Conservation (phyloP, 345 rosid genomes). For the Acer campestre region DNA sequence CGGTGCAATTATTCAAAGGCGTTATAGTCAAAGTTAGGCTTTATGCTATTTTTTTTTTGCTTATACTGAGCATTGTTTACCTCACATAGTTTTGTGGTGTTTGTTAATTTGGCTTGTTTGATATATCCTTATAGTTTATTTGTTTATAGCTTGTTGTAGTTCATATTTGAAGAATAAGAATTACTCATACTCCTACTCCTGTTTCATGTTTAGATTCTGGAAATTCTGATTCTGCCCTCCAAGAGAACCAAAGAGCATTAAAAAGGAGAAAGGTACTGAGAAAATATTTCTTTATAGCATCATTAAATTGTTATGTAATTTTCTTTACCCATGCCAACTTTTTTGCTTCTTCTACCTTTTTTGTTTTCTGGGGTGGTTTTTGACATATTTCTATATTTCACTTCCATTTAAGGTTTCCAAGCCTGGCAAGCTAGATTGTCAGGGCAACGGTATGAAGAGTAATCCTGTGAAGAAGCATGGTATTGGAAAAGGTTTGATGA, state of each 20-base stretch:
- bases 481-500: constrained; percentile 97
- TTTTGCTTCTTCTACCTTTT: neutral
- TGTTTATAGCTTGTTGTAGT: neutral
- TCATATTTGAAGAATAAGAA: neutral
- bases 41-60: too few relatives aligned
- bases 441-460: constrained; percentile 27
- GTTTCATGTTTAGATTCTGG: constrained; percentile 46
- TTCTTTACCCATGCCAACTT: neutral
- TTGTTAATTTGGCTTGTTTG: neutral
- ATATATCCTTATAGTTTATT: neutral
- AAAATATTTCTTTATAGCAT: neutral
- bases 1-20: neutral
- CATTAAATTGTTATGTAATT: neutral
- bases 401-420: constrained; percentile 36
- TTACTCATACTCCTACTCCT: constrained; percentile 20
- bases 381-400: constrained; percentile 16
- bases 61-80: neutral
- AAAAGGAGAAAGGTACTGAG: constrained; percentile 76
- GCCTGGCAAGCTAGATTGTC: constrained; percentile 20
- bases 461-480: constrained; percentile 69
- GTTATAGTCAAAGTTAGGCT: neutral
- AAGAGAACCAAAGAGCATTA: constrained; percentile 40
- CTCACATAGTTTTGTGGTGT: neutral
- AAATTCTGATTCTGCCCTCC: constrained; percentile 30
- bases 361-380: constrained; percentile 10